Conservation (phyloP, 148 eudicot genomes). For the Selenicereus undatus region DNA sequence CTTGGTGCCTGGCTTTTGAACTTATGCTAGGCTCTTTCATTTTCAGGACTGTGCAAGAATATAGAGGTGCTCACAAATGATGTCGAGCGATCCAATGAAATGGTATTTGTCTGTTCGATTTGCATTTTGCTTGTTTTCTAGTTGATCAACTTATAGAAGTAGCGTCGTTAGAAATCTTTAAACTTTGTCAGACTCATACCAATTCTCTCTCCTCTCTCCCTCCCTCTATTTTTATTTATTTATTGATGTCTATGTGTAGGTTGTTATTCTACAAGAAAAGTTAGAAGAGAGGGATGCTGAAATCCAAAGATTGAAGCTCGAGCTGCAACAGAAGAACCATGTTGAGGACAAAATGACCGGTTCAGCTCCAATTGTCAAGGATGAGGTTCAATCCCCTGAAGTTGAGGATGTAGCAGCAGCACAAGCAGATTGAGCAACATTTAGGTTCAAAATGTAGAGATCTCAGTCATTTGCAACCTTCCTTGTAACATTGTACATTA, state of each 20-base stretch:
- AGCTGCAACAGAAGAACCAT: conserved; percentile 36
- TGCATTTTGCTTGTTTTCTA: conserved; percentile 1
- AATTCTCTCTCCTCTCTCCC: neutral
- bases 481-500: conserved; percentile 13
- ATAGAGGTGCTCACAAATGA: conserved; percentile 73
- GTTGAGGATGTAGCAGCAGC: conserved; percentile 19
- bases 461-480: neutral
- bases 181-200: neutral
- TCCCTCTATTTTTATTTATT: neutral
- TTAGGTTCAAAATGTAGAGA: neutral
- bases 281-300: conserved; percentile 69
- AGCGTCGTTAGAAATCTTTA: neutral
- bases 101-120: conserved; percentile 37
- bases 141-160: neutral
- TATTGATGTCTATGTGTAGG: conserved; percentile 33
- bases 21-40: neutral
- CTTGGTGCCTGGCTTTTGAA: neutral
- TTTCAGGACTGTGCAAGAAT: conserved; percentile 71
- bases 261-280: conserved; percentile 66
- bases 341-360: conserved; percentile 38
- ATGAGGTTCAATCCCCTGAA: conserved; percentile 31
- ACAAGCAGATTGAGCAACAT: conserved; percentile 19
- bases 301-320: conserved; percentile 57
- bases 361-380: conserved; percentile 25
- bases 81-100: conserved; percentile 84